Base-by-base conservation (phyloP, 2,329 filamentous ascomycete species). In the Biscogniauxia mediterranea region DNA sequence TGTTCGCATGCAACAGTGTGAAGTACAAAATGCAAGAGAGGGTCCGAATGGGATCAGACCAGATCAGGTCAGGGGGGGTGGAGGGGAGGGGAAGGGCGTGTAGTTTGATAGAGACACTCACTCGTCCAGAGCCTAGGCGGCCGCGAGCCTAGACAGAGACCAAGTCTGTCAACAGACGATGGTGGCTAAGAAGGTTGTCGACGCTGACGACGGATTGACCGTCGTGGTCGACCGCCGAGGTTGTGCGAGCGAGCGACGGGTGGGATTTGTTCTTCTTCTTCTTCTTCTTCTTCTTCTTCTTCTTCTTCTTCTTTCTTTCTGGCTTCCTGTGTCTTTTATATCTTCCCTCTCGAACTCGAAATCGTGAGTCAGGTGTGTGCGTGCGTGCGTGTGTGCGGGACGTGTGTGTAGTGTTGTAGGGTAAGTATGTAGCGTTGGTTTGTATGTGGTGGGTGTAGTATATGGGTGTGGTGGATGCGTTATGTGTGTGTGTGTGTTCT, bases 61-160 rank as follows among this genome's bases (percentile, higher is more conserved):
- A 42, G n/a, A 23, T 66, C 59, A 63, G 60, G 62, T 38, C 46
- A 54, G 19, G 17, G 60, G 55, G 5, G 52, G 57, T 52, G 55
- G 56, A 58, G 61, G 53, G 54, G 56, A 38, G 49, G 28, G 28
- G 28, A 13, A 32, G 28, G 28, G 28, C 7, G 28, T 32, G 28
- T 32, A 9, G 7, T 32, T 32, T 32, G 11, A 32, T 32, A 32
- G 28, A 52, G 57, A 32, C 11, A 71, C 70, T 70, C 66, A 74
- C 72, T 69, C 69, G 69, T 66, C 62, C 56, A 64, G 60, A 72
- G 69, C 70, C 72, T 70, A 73, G 71, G 72, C 70, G 71, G 70
- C 71, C 69, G 70, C 68, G 63, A 69, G 69, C 71, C 72, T 70
- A 73, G 72, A 71, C 68, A 64, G 67, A 70, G 66, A 69, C 69